phyloP scores from a whole-genome alignment of 2,329 filamentous ascomycete genomes.

The Calonectria fujianensis region DNA sequence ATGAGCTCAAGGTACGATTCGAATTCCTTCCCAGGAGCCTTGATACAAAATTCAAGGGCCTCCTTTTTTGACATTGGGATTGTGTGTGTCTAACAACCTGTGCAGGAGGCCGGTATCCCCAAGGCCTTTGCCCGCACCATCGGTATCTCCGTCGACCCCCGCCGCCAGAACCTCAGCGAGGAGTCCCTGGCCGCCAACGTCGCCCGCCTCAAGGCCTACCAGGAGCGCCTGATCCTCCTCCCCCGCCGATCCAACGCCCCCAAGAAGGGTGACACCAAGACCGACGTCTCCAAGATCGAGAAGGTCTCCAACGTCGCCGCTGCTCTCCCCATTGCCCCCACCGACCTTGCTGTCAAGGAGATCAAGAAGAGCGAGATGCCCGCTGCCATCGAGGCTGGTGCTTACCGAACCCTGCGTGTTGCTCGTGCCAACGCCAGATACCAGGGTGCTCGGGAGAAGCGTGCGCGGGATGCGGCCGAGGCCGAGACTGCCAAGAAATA shows the following conservation, averaged over 20 bases:
- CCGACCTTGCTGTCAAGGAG: slow-evolving; percentile 79
- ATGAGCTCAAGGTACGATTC: slow-evolving; percentile 93
- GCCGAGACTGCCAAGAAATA: slow-evolving; percentile 93
- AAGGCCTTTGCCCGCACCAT: slow-evolving; percentile 96
- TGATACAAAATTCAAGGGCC: slow-evolving; percentile 17
- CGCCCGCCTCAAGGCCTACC: slow-evolving; percentile 98
- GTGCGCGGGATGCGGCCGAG: slow-evolving; percentile 90
- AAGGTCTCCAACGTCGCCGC: slow-evolving; percentile 69
- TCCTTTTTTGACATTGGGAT: slow-evolving; percentile 21
- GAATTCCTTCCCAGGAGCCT: slow-evolving; percentile 12
- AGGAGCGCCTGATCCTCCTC: slow-evolving; percentile 96
- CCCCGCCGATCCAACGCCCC: slow-evolving; percentile 94
- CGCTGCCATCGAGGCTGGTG: slow-evolving; percentile 85
- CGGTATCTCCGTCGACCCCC: slow-evolving; percentile 96
- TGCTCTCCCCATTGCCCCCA: slow-evolving; percentile 83
- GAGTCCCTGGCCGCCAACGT: slow-evolving; percentile 97
- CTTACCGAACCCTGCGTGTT: slow-evolving; percentile 89
- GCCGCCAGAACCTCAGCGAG: slow-evolving; percentile 97
- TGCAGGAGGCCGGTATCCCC: slow-evolving; percentile 93
- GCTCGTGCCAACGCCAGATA: slow-evolving; percentile 89
- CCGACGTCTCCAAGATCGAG: slow-evolving; percentile 82
- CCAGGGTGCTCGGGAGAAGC: slow-evolving; percentile 92
- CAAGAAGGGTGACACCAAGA: slow-evolving; percentile 94
- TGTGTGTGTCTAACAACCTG: slow-evolving; percentile 58
- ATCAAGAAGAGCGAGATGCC: slow-evolving; percentile 89